Evolutionary conservation across 352 stramenopile species (phyloP), one percentile per base, ranked within the genome.

Genomic region (Pythium sp.): DNA sequence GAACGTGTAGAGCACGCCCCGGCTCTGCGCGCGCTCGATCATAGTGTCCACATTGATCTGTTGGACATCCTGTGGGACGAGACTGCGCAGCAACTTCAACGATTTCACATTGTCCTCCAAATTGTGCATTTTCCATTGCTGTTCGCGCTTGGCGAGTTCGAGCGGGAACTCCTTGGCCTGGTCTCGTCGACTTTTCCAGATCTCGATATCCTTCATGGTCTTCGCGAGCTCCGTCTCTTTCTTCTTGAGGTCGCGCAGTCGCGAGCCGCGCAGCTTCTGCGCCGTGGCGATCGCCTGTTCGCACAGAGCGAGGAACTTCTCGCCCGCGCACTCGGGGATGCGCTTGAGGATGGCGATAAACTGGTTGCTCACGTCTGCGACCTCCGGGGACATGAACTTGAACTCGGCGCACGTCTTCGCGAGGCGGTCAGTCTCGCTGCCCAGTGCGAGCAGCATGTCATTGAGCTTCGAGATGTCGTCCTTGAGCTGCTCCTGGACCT

Each of bases 141-240:
- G 62, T 56, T 92, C 85, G 11, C 76, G 80, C 59, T 77, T 78
- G 2, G 72, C 62, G 60, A 86, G 86, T 69, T 93, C 85, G 12
- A 75, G 22, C 0, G 69, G 63, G 53, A 79, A 91, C 61, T 93
- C 82, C 24, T 89, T 87, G 2, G 80, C 72, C 56, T 83, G 69
- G 47, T 92, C 81, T 3, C 77, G 75, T 14, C 83, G 77, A 1
- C 62, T 67, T 34, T 88, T 91, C 85, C 85, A 93, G 7, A 93
- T 65, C 56, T 93, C 85, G 0, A 92, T 79, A 51, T 89, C 79
- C 14, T 80, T 72, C 58, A 85, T 75, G 1, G 80, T 75, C 22
- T 80, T 74, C 7, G 84, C 78, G n/a, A 91, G 62, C 24, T 91
- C 80, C 0, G 49, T 22, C 58, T 93, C 81, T 46, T 88, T 89